A percentile compares a stretch with the other conserved stretches of the same genome.
Evolutionary conservation across 495 filamentous ascomycete species (phyloP).

Genomic region (Aspergillus bertholletiae): DNA sequence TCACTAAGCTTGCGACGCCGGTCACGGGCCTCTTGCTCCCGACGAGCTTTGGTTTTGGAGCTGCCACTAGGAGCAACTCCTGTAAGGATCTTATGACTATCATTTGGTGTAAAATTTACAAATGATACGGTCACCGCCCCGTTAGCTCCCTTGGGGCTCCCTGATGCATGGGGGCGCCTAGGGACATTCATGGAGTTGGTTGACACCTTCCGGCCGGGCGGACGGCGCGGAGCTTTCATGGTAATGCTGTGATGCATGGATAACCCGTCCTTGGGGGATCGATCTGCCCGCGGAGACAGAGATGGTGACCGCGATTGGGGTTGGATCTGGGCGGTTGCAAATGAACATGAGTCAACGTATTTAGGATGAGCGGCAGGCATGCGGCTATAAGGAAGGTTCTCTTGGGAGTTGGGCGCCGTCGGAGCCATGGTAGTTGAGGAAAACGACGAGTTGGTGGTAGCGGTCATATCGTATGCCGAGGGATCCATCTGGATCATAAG

Average conservation of each 20-base stretch:
- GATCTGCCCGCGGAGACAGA: slow-evolving; percentile 32
- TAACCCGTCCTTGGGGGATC: slow-evolving; percentile 24
- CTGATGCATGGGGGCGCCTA: slow-evolving; percentile 21
- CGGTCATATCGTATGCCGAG: slow-evolving; percentile 33
- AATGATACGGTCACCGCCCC: slow-evolving; percentile 61
- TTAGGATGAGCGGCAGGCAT: slow-evolving; percentile 23
- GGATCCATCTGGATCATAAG: slow-evolving; percentile 47
- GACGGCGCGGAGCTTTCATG: slow-evolving; percentile 28
- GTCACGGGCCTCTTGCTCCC: slow-evolving; percentile 84
- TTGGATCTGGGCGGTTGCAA: slow-evolving; percentile 25
- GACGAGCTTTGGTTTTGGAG: slow-evolving; percentile 86
- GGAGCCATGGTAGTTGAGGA: slow-evolving; percentile 25
- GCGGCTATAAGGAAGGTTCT: slow-evolving; percentile 15
- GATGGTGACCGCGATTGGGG: slow-evolving; percentile 34
- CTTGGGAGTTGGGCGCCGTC: slow-evolving; percentile 13
- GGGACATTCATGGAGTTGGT: slow-evolving; percentile 32
- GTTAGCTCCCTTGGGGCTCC: slow-evolving; percentile 30
- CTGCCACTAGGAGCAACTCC: slow-evolving; percentile 90
- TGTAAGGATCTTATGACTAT: slow-evolving; percentile 75
- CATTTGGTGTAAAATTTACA: slow-evolving; percentile 86
- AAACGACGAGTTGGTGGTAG: slow-evolving; percentile 25
- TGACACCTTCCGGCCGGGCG: slow-evolving; percentile 36
- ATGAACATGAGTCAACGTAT: slow-evolving; percentile 26
- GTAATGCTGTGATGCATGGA: slow-evolving; percentile 14
- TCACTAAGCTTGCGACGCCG: slow-evolving; percentile 70